Evolutionary conservation across 352 stramenopile genomes (phyloP).

Genomic region (Pythium aphanidermatum): DNA sequence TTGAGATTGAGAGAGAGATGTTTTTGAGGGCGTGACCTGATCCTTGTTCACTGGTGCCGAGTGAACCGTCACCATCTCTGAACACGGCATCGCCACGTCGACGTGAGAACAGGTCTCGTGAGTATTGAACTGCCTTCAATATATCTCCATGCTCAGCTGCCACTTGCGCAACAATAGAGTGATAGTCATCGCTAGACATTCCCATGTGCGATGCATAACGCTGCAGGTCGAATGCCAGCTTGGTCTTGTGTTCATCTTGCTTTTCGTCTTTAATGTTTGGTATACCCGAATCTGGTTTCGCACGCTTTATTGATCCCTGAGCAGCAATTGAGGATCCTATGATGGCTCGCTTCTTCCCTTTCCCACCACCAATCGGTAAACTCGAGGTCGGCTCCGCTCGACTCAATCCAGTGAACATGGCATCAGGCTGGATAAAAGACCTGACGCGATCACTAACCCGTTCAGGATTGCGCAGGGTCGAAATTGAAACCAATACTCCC

Average conservation of each 20-base stretch:
- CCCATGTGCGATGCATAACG: constrained; percentile 42
- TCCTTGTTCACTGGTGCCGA: not conserved
- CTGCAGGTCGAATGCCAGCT: constrained; percentile 38
- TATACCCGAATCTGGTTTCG: not conserved
- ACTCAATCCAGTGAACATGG: constrained; percentile 29
- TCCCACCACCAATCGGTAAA: too few species aligned
- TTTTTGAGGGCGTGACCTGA: constrained; percentile 33
- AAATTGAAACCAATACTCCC: constrained; percentile 47
- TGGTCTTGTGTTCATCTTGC: constrained; percentile 30
- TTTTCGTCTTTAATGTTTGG: constrained; percentile 18
- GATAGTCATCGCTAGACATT: constrained; percentile 31
- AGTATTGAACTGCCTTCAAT: constrained; percentile 43
- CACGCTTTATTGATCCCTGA: constrained; percentile 6
- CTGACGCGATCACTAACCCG: constrained; percentile 37
- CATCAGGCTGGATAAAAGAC: constrained; percentile 30
- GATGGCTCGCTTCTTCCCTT: constrained; percentile 20
- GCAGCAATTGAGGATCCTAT: not conserved
- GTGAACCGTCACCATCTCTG: not conserved
- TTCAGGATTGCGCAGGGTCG: constrained; percentile 36
- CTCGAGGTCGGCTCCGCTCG: not conserved
- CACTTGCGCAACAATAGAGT: constrained; percentile 28
- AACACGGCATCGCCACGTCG: constrained; percentile 2
- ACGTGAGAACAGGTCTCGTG: constrained; percentile 46
- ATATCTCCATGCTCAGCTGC: constrained; percentile 41
- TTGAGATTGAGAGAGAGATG: constrained; percentile 54